Evolutionary conservation across 805 yeast species (phyloP).

Genomic region (Yamadazyma paraphyllophila): DNA sequence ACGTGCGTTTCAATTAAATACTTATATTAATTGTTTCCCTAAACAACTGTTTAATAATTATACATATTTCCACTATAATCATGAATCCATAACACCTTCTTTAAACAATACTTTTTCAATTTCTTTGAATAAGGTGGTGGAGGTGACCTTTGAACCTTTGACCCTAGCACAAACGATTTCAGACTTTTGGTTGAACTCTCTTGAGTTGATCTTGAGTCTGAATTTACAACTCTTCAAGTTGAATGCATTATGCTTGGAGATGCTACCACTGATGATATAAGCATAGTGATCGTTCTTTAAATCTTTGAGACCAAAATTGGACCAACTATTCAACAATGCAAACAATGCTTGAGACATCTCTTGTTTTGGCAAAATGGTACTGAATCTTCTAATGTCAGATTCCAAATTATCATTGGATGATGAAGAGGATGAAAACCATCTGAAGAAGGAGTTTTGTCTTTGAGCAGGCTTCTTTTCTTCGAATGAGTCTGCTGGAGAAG

Average conservation of each 20-base stretch:
- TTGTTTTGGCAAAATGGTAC: slow-evolving; percentile 42
- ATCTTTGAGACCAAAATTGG: slow-evolving; percentile 63
- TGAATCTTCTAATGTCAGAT: slow-evolving; percentile 32
- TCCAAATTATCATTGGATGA: slow-evolving; percentile 18
- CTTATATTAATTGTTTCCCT: no score
- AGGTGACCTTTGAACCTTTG: slow-evolving; percentile 64
- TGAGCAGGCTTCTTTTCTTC: slow-evolving; percentile 23
- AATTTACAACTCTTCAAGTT: slow-evolving; percentile 64
- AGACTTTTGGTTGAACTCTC: slow-evolving; percentile 45
- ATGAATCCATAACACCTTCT: slow-evolving; percentile 55
- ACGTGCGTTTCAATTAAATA: no score
- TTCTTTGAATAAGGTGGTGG: slow-evolving; percentile 58
- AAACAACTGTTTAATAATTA: no score
- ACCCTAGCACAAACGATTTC: slow-evolving; percentile 58
- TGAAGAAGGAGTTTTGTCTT: slow-evolving; percentile 31
- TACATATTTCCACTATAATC: neutral
- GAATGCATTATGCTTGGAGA: slow-evolving; percentile 59
- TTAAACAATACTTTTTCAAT: slow-evolving; percentile 62
- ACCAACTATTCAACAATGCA: slow-evolving; percentile 66
- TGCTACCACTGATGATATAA: slow-evolving; percentile 55
- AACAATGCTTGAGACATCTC: slow-evolving; percentile 65
- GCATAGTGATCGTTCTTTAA: slow-evolving; percentile 45
- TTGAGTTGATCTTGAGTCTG: slow-evolving; percentile 48
- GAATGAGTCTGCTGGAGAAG: slow-evolving; percentile 35
- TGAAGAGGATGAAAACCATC: slow-evolving; percentile 42